Base-by-base conservation (phyloP, 2,329 filamentous ascomycete genomes). In the Lanzia echinophila region DNA sequence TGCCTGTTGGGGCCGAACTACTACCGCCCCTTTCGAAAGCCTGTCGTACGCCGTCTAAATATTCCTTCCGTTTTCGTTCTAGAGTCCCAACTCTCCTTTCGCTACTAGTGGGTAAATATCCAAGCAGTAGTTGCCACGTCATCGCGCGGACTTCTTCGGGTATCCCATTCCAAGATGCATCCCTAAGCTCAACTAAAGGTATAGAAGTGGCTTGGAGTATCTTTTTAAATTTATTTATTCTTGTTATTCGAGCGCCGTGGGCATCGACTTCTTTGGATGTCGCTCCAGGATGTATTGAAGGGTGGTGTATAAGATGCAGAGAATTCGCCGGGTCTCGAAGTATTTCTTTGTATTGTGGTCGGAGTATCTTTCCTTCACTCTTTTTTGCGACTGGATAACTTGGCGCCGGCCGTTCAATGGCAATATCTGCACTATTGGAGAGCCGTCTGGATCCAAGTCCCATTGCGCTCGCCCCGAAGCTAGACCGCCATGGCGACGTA, bases 171-270 rank as follows among this genome's bases (percentile, higher is more conserved):
- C 95, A 99, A 31, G 94, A 90, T 32, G 90, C 77, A 55, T 90
- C 79, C 58, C 94, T 82, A 22, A 99, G 77, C 50, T 97, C 92
- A 17, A 86, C 76, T 2, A 97, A 73, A 2, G 90, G 86, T 63
- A 99, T 94, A 1, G 88, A 90, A 39, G 89, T 96, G 20, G 92
- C 83, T 72, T 99, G 94, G 6, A 99, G 77, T 50, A 99, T 88
- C 64, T 87, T 87, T 71, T 99, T 99, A 74, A 99, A 99, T 68
- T 97, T 97, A 73, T 99, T 96, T 69, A 99, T 99, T 58, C 94
- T 85, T 6, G 88, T 87, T 63, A 96, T 94, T 56, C 90, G 84
- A 43, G 91, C 87, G 54, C 88, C 91, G 67, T 95, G 85, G 12
- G 85, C 86, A 67, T 97, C 92, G 17, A 86, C 76, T 67, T 96